A percentile compares a stretch with the other conserved stretches of the same genome.
Conservation (phyloP, 805 yeast genomes). For the Tetrapisispora arboricola region DNA sequence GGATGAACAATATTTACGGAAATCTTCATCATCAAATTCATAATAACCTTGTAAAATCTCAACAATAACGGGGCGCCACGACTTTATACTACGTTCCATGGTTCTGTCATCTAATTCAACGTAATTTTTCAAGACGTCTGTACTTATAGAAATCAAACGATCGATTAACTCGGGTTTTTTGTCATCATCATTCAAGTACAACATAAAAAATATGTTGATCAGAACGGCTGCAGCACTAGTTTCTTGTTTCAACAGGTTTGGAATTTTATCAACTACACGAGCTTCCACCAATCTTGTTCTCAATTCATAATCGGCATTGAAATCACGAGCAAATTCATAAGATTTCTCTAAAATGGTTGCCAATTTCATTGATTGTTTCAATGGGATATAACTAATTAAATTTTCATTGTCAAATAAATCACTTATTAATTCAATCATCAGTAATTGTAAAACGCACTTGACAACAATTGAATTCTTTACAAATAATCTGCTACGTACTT, state of each 20-base stretch:
- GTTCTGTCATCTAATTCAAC: slow-evolving; percentile 58
- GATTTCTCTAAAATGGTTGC: slow-evolving; percentile 54
- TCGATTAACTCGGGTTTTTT: slow-evolving; percentile 36
- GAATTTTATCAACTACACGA: slow-evolving; percentile 84
- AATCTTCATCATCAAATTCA: slow-evolving; percentile 67
- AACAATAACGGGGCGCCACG: slow-evolving; percentile 89
- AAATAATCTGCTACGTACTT: slow-evolving; percentile 36
- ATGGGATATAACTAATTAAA: slow-evolving; percentile 64
- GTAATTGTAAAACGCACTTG: slow-evolving; percentile 80
- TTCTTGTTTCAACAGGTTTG: slow-evolving; percentile 87
- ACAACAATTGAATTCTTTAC: slow-evolving; percentile 73
- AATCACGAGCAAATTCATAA: slow-evolving; percentile 72
- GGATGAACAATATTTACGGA: slow-evolving; percentile 44
- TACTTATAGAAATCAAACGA: slow-evolving; percentile 54
- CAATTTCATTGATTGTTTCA: slow-evolving; percentile 47
- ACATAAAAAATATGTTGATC: slow-evolving; percentile 66
- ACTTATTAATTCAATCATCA: slow-evolving; percentile 76
- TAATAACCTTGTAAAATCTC: slow-evolving; percentile 77
- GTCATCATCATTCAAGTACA: slow-evolving; percentile 45
- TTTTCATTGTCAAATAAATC: slow-evolving; percentile 65
- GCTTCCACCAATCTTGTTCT: slow-evolving; percentile 85
- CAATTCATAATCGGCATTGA: slow-evolving; percentile 81
- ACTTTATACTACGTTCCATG: slow-evolving; percentile 69
- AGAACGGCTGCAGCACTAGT: slow-evolving; percentile 82
- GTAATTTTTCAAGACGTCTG: slow-evolving; percentile 58